Base-by-base conservation (phyloP, 306 rosid genomes). In the Quercus cerris region DNA sequence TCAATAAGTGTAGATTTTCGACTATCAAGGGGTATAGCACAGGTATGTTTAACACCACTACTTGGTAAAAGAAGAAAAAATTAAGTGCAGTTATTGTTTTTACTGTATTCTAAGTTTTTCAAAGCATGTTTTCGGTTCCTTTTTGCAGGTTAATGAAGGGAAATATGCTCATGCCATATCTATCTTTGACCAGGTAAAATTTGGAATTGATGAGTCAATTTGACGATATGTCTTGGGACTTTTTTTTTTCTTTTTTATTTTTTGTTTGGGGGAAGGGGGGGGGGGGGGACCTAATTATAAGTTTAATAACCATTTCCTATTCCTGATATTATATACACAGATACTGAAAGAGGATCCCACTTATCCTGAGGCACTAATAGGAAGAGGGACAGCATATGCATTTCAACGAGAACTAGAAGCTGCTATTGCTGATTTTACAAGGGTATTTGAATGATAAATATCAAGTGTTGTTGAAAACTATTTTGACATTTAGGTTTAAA, bases 361-460 rank as follows among this genome's bases (percentile, higher is more conserved):
- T 64, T 93, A 95, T 86, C 98, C 99, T 25, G 99, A 95, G 90
- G 98, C 99, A 56, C 86, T 95, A 75, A 95, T 95, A 75, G 99
- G 99, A 70, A 91, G 99, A 81, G 99, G 99, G 66, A 95, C 99
- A 14, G 98, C 99, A 35, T 77, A 87, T 85, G 99, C 99, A 81
- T 95, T 95, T 83, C 90, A 87, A 85, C 89, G 96, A 86, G 96
- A 93, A 81, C 94, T 95, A 57, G 89, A 86, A 76, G 81, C 96
- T 82, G 99, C 99, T 64, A 93, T 95, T 77, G 85, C 85, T 83
- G 99, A 95, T 90, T 95, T 95, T 90, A 84, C 99, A 12, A 95
- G 90, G 98, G 99, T 93, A 82, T 38, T 78, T 77, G 80, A 78
- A 77, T 33, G 72, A 71, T 13, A 62, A 67, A 61, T 80, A 56